Percentiles rank a stretch among this genome's conserved stretches.
Evolutionary conservation across 2,329 filamentous ascomycete genomes (phyloP).

Genomic region (Aspergillus fischeri): DNA sequence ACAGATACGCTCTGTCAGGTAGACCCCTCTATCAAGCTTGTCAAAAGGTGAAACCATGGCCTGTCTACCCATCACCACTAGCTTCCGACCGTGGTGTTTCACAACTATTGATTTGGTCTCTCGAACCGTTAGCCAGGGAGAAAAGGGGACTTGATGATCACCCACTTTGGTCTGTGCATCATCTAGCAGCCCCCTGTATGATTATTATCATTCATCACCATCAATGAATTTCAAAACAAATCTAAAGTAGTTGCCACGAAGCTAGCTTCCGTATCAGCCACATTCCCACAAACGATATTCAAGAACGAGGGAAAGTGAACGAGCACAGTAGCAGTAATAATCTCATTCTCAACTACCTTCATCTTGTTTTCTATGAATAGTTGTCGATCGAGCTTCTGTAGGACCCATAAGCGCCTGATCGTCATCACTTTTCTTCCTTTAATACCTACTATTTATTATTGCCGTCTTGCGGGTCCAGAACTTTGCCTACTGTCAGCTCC

Average conservation of each 20-base stretch:
- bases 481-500: not conserved
- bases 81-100: constrained; percentile 3
- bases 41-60: not conserved
- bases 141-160: constrained; percentile 19
- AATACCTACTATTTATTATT: not conserved
- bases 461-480: not conserved
- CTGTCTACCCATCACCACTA: not conserved
- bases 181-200: constrained; percentile 6
- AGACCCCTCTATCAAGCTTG: not conserved
- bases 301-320: not conserved
- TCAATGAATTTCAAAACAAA: not conserved
- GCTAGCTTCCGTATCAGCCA: not conserved
- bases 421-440: not conserved
- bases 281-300: not conserved
- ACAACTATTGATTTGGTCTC: not conserved
- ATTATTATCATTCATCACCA: not conserved
- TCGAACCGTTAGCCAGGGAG: not conserved
- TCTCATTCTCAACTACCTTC: not conserved
- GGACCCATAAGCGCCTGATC: not conserved
- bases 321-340: not conserved
- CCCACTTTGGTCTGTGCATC: constrained; percentile 13
- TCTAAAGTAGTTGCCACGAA: not conserved
- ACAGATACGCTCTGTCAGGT: not conserved
- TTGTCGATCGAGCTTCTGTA: not conserved
- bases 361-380: not conserved